Conservation (phyloP, 495 filamentous ascomycete species). For the Penicillium paxilli region DNA sequence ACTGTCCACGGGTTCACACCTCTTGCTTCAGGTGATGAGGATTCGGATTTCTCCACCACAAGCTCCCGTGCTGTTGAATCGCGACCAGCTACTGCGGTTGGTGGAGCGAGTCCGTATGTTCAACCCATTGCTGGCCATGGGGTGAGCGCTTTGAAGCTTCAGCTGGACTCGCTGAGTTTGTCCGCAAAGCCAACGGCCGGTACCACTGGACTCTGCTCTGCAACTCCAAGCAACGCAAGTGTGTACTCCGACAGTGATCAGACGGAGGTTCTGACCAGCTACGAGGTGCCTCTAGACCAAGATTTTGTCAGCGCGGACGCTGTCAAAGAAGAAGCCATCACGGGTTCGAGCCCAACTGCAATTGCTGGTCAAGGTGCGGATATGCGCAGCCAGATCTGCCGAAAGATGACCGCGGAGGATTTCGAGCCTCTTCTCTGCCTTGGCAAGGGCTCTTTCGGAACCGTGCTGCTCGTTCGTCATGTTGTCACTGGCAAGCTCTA, state of each 20-base stretch:
- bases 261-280: constrained; percentile 66
- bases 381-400: constrained; percentile 47
- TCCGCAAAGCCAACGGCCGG: constrained; percentile 37
- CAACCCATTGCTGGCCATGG: constrained; percentile 63
- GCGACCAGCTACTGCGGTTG: constrained; percentile 22
- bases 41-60: constrained; percentile 67
- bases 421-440: constrained; percentile 93
- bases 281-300: constrained; percentile 83
- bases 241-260: constrained; percentile 56
- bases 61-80: constrained; percentile 47
- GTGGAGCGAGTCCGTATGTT: constrained; percentile 53
- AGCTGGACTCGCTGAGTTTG: constrained; percentile 68
- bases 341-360: constrained; percentile 8
- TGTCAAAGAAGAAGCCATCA: constrained; percentile 35
- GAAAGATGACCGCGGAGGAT: constrained; percentile 89
- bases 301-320: constrained; percentile 82
- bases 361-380: constrained; percentile 19
- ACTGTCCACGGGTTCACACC: constrained; percentile 86
- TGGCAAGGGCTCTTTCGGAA: constrained; percentile 93
- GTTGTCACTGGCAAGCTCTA: constrained; percentile 82
- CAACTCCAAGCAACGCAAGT: constrained; percentile 54
- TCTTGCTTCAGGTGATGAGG: constrained; percentile 80
- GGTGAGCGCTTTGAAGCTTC: constrained; percentile 75
- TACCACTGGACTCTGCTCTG: constrained; percentile 39
- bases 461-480: constrained; percentile 89